Conservation (phyloP, 208 protist species). For the Phytomonas sp. region DNA sequence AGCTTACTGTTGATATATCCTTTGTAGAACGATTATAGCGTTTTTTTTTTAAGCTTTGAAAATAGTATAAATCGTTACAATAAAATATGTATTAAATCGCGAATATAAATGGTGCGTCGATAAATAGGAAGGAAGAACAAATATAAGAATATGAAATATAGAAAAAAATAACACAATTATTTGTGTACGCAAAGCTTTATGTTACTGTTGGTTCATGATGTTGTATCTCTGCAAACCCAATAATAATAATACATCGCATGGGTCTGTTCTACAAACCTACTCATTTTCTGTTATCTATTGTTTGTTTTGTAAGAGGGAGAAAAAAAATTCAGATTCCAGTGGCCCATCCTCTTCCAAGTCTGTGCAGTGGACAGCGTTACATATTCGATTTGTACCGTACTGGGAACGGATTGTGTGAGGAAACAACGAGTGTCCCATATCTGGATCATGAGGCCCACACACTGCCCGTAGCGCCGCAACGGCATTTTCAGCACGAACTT, state of each 20-base stretch:
- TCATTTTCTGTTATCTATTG: constrained; percentile 6
- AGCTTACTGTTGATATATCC: not conserved
- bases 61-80: not conserved
- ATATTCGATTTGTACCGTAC: constrained; percentile 81
- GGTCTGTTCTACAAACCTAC: not conserved
- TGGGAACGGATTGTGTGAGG: constrained; percentile 90
- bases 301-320: constrained; percentile 84
- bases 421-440: constrained; percentile 86
- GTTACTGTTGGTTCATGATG: not conserved
- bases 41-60: not conserved
- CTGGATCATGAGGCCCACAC: constrained; percentile 87
- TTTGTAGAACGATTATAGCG: constrained; percentile 12
- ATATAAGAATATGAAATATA: not conserved
- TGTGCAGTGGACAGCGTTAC: constrained; percentile 94
- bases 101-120: not conserved
- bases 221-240: not conserved
- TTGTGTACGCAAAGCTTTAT: not conserved
- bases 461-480: constrained; percentile 74
- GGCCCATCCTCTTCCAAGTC: constrained; percentile 94
- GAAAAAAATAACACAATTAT: not conserved
- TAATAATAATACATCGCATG: constrained; percentile 4
- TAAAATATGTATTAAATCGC: not conserved
- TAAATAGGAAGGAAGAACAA: constrained; percentile 4
- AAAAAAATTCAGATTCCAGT: constrained; percentile 93
- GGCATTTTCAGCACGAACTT: constrained; percentile 85